These are phyloP conservation scores for Alternaria ventricosa DNA, from an alignment of 2,329 filamentous ascomycete species.

Conservation along the genomic window DNA sequence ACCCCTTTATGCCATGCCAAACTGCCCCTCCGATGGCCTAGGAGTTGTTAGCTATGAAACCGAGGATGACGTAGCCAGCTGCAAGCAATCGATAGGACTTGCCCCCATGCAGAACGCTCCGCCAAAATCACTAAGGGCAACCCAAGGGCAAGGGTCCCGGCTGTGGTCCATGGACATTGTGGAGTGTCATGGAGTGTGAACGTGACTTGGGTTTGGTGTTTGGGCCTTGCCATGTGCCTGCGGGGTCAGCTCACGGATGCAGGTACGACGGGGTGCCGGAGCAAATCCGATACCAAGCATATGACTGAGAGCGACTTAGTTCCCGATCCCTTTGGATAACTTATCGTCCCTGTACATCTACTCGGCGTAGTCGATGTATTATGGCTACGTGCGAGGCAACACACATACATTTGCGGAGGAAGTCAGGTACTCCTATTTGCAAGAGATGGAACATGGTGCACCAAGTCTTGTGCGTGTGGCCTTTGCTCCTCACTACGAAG, in stretches of 20 bases:
- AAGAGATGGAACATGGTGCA: background rate
- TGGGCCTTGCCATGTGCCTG: slow-evolving; percentile 6
- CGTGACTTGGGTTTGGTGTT: background rate
- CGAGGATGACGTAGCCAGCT: slow-evolving; percentile 9
- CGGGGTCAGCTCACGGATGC: slow-evolving; percentile 17
- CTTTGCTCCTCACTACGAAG: background rate
- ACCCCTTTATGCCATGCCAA: background rate
- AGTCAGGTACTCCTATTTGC: background rate
- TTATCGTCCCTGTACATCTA: background rate
- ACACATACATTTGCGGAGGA: no score
- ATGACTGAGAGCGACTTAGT: background rate
- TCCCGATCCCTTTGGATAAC: background rate
- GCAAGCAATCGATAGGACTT: slow-evolving; percentile 52
- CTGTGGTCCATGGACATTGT: background rate
- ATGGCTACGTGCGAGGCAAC: background rate
- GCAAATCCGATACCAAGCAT: slow-evolving; percentile 7
- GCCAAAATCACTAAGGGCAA: slow-evolving; percentile 95
- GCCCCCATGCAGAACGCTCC: slow-evolving; percentile 96
- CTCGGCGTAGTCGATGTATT: background rate
- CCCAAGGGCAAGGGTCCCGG: slow-evolving; percentile 67
- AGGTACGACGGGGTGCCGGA: slow-evolving; percentile 19
- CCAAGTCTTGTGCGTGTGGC: background rate
- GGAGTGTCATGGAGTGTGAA: slow-evolving; percentile 2
- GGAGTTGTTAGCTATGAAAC: background rate
- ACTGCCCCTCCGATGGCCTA: slow-evolving; percentile 47